Evolutionary conservation across 371 early-diverging fungal genomes (phyloP).

Genomic region (Sporodiniella umbellata): DNA sequence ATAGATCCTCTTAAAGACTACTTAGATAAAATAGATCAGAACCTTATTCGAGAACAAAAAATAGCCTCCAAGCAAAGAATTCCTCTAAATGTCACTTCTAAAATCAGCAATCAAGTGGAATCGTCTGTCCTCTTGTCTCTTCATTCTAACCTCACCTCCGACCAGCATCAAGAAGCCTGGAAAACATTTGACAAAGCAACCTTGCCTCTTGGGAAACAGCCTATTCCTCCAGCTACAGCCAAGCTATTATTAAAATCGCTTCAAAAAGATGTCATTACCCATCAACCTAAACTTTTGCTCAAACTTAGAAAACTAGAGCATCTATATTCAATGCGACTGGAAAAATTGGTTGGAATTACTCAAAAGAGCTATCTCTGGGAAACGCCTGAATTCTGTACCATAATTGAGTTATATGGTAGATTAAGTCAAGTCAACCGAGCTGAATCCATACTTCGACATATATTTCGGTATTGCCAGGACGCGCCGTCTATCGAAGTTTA

Average conservation of each 20-base stretch:
- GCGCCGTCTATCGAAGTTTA: constrained; percentile 14
- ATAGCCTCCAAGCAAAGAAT: constrained; percentile 15
- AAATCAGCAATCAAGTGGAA: constrained; percentile 22
- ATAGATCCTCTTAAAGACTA: background rate
- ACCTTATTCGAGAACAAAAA: constrained; percentile 9
- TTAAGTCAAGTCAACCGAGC: constrained; percentile 24
- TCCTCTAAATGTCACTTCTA: constrained; percentile 21
- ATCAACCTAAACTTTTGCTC: constrained; percentile 6
- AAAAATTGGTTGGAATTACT: constrained; percentile 14
- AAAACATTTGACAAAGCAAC: constrained; percentile 16
- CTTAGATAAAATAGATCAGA: constrained; percentile 2
- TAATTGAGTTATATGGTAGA: constrained; percentile 27
- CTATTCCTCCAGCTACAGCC: constrained; percentile 17
- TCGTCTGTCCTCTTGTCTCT: constrained; percentile 23
- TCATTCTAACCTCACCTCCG: constrained; percentile 15
- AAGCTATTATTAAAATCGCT: constrained; percentile 19
- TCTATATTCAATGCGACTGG: constrained; percentile 19
- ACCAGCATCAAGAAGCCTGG: constrained; percentile 24
- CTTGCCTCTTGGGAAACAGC: background rate
- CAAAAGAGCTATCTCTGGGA: constrained; percentile 15
- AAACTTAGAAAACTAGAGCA: constrained; percentile 12
- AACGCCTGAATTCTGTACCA: constrained; percentile 16
- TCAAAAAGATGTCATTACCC: constrained; percentile 8
- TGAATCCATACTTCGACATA: constrained; percentile 26
- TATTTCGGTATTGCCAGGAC: constrained; percentile 17